Evolutionary conservation across 768 basidiomycete species (phyloP).

Genomic region (Rhizopogon sp.): DNA sequence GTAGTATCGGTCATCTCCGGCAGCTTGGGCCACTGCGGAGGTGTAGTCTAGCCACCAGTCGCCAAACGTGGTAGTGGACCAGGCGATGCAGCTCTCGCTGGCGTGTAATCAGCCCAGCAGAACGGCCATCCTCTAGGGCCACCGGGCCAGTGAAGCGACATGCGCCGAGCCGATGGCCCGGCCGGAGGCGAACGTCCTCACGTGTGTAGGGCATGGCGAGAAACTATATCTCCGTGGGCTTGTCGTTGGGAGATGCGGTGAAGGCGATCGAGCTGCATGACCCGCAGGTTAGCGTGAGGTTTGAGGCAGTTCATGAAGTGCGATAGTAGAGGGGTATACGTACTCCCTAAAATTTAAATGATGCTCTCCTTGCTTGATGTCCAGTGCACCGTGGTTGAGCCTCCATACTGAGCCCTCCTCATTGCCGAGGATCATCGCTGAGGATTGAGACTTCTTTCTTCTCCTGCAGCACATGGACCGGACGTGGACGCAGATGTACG

Average conservation of each 20-base stretch:
- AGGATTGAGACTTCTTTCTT: constrained; percentile 40
- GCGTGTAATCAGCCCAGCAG: neutral
- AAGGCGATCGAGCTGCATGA: constrained; percentile 41
- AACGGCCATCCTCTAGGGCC: constrained; percentile 69
- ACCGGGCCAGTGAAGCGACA: constrained; percentile 55
- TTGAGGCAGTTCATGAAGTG: too few relatives aligned
- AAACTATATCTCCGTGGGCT: constrained; percentile 70
- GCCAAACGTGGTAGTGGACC: neutral
- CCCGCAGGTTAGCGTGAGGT: constrained; percentile 16
- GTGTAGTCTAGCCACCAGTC: neutral
- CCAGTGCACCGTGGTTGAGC: too few relatives aligned
- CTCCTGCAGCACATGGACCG: constrained; percentile 44
- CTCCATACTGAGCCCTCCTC: constrained; percentile 40
- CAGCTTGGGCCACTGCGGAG: neutral
- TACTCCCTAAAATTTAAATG: too few relatives aligned
- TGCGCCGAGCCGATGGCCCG: constrained; percentile 65
- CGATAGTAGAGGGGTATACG: too few relatives aligned
- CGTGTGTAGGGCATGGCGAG: constrained; percentile 67
- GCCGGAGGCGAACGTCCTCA: constrained; percentile 56
- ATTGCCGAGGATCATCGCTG: constrained; percentile 66
- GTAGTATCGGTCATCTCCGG: neutral
- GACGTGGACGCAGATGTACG: too few relatives aligned
- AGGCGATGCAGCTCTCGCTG: neutral
- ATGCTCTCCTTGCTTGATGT: too few relatives aligned
- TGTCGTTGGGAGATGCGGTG: constrained; percentile 65